Conservation (phyloP, 2,329 filamentous ascomycete genomes). For the Metarhizium brunneum region DNA sequence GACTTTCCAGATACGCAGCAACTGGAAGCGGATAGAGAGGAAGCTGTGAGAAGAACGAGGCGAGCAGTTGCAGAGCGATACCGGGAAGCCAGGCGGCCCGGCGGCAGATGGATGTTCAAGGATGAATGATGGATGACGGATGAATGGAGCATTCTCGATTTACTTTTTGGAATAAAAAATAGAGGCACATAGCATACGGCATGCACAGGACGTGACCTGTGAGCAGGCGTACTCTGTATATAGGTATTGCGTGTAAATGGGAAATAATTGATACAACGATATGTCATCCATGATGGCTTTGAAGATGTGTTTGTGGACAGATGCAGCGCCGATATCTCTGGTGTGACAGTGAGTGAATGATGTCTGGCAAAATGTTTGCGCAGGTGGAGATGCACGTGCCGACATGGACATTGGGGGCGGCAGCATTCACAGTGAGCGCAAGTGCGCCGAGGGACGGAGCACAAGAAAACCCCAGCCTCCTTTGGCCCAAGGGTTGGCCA, state of each 20-base stretch:
- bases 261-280: neutral
- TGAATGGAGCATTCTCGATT: neutral
- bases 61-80: constrained; percentile 63
- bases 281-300: neutral
- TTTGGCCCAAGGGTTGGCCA: too few species aligned
- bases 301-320: too few species aligned
- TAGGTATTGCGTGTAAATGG: neutral
- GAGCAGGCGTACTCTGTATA: neutral
- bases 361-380: too few species aligned
- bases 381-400: too few species aligned
- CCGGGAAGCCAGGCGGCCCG: constrained; percentile 69
- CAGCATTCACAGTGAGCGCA: too few species aligned
- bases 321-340: too few species aligned
- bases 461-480: too few species aligned
- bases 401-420: too few species aligned
- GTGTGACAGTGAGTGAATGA: too few species aligned
- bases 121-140: constrained; percentile 60
- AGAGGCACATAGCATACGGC: too few species aligned
- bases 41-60: constrained; percentile 54
- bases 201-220: too few species aligned
- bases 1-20: constrained; percentile 90
- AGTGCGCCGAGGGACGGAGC: too few species aligned
- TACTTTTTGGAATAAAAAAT: neutral
- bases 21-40: constrained; percentile 51
- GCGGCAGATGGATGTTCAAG: constrained; percentile 70